phyloP scores from a whole-genome alignment of 1,139 yeast species.

The Sugiyamaella paludigena region DNA sequence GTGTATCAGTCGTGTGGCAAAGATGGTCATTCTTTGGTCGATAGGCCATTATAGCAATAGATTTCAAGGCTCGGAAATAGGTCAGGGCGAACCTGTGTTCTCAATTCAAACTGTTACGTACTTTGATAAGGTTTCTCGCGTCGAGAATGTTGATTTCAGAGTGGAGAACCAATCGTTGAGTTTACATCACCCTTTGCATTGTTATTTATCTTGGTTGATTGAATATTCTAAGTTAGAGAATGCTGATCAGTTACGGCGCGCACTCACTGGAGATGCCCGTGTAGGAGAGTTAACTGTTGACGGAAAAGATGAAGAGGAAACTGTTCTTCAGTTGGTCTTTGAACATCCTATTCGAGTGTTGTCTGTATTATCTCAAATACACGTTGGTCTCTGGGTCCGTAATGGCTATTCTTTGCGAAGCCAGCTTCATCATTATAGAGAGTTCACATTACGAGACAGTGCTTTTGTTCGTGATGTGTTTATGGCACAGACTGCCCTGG shows the following conservation, averaged over 20 bases:
- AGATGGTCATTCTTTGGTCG: conserved; percentile 34
- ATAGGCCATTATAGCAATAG: conserved; percentile 23
- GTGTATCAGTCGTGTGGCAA: conserved; percentile 29
- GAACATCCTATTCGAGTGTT: conserved; percentile 78
- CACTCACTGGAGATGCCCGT: conserved; percentile 21
- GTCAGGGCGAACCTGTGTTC: conserved; percentile 18
- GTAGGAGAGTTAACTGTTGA: conserved; percentile 8
- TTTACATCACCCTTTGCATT: conserved; percentile 77
- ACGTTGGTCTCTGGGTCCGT: conserved; percentile 85
- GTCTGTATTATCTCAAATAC: conserved; percentile 71
- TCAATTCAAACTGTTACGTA: conserved; percentile 10
- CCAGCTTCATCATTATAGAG: conserved; percentile 77
- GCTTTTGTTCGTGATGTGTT: conserved; percentile 78
- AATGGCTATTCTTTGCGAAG: conserved; percentile 76
- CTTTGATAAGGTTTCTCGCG: conserved; percentile 22
- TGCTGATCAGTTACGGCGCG: conserved; percentile 32
- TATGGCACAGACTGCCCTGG: conserved; percentile 65
- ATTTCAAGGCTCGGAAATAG: conserved; percentile 22
- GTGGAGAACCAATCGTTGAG: conserved; percentile 55
- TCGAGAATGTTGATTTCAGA: conserved; percentile 36
- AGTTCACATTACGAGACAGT: conserved; percentile 77
- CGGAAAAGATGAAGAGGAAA: conserved; percentile 17
- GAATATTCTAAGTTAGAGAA: conserved; percentile 47
- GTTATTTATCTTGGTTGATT: conserved; percentile 67
- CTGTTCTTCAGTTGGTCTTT: conserved; percentile 42